These are phyloP conservation scores for Ustilago shanxiensis DNA, from an alignment of 1,284 basidiomycete species.

Conservation along the genomic window DNA sequence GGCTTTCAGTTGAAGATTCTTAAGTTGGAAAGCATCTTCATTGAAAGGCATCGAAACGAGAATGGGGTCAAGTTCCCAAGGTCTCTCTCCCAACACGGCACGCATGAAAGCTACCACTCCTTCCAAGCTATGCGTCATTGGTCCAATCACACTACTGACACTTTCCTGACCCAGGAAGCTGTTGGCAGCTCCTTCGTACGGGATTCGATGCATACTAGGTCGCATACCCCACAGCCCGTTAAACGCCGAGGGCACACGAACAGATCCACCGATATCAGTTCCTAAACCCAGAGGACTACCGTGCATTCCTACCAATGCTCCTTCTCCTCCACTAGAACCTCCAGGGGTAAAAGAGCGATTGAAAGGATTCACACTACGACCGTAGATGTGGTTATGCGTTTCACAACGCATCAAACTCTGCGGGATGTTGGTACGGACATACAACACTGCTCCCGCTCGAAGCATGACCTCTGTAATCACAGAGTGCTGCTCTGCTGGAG, in stretches of 20 bases:
- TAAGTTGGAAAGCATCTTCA: slow-evolving; percentile 36
- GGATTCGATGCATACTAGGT: slow-evolving; percentile 79
- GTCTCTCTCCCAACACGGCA: slow-evolving; percentile 74
- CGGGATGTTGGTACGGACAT: slow-evolving; percentile 82
- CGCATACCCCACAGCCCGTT: slow-evolving; percentile 86
- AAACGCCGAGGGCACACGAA: slow-evolving; percentile 83
- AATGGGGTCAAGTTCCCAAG: slow-evolving; percentile 76
- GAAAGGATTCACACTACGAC: slow-evolving; percentile 80
- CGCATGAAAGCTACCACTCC: slow-evolving; percentile 78
- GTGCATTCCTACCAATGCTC: slow-evolving; percentile 79
- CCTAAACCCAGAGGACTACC: slow-evolving; percentile 83
- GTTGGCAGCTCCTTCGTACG: slow-evolving; percentile 75
- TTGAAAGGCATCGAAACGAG: slow-evolving; percentile 48
- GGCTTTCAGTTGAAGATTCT: slow-evolving; percentile 13
- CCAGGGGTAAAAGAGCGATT: slow-evolving; percentile 78
- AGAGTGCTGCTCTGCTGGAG: slow-evolving; percentile 8
- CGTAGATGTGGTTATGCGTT: slow-evolving; percentile 84
- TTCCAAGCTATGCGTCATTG: slow-evolving; percentile 75
- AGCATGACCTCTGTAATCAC: slow-evolving; percentile 74
- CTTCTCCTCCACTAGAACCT: slow-evolving; percentile 84
- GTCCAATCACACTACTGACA: slow-evolving; percentile 79
- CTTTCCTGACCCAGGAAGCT: slow-evolving; percentile 76
- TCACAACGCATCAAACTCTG: slow-evolving; percentile 89
- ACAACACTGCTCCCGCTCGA: slow-evolving; percentile 80
- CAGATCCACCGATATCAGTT: slow-evolving; percentile 75